These are phyloP conservation scores for Cucurbita argyrosperma DNA, from an alignment of 306 rosid species.

Conservation along the genomic window DNA sequence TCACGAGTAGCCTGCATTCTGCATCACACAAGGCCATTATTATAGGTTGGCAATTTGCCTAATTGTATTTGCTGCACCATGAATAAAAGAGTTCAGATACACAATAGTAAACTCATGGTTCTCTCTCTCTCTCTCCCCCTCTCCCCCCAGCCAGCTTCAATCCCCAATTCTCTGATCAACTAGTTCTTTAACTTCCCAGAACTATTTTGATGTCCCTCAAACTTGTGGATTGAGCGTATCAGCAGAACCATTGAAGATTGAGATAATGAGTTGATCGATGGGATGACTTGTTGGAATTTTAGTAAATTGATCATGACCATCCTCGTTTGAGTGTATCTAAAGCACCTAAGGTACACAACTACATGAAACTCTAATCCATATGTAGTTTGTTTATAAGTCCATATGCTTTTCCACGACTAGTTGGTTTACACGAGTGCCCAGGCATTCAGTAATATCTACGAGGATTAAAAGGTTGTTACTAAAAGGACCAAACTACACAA, in stretches of 20 bases:
- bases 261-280: background rate
- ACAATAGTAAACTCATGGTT: background rate
- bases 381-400: background rate
- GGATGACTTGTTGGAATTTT: background rate
- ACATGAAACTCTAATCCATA: background rate
- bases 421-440: background rate
- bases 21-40: conserved; percentile 4
- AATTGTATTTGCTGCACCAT: background rate
- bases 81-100: background rate
- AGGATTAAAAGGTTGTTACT: background rate
- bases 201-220: background rate
- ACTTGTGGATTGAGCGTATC: background rate
- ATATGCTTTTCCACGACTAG: background rate
- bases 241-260: background rate
- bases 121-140: background rate
- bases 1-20: conserved; percentile 54
- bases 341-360: background rate
- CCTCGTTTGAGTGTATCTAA: background rate
- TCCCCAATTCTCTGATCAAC: background rate
- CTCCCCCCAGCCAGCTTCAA: background rate
- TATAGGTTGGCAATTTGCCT: background rate
- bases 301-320: background rate
- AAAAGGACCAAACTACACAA: background rate
- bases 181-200: no score
- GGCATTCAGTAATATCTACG: background rate